Conservation (phyloP, 164 flowering plant genomes). For the Santalum album region DNA sequence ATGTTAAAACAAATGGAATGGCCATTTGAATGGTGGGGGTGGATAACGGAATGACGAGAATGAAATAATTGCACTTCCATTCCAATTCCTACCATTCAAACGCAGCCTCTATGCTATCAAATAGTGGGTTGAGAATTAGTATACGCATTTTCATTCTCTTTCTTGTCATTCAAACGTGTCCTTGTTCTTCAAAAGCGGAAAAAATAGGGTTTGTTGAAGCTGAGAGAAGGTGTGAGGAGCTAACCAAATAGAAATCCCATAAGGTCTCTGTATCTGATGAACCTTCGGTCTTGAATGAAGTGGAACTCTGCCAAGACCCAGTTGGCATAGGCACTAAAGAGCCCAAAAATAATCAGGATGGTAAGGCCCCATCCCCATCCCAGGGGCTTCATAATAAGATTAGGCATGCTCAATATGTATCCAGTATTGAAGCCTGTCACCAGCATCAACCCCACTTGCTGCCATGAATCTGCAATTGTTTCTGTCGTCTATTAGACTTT, state of each 20-base stretch:
- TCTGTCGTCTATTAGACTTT: not conserved
- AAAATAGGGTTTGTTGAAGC: too few relatives aligned
- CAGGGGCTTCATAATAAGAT: constrained; percentile 43
- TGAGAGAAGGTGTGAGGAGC: not conserved
- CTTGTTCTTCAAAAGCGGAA: too few relatives aligned
- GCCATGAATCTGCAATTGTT: constrained; percentile 50
- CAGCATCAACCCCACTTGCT: constrained; percentile 44
- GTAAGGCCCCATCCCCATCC: constrained; percentile 50
- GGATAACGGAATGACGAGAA: too few relatives aligned
- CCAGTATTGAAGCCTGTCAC: constrained; percentile 42
- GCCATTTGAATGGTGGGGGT: too few relatives aligned
- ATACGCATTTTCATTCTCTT: too few relatives aligned
- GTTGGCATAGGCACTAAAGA: constrained; percentile 33
- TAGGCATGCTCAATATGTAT: constrained; percentile 42
- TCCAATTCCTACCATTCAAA: too few relatives aligned
- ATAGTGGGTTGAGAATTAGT: too few relatives aligned
- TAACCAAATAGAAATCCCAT: constrained; percentile 45
- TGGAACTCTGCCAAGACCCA: constrained; percentile 51
- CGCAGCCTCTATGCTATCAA: too few relatives aligned
- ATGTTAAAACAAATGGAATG: too few relatives aligned
- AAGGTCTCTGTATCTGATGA: constrained; percentile 58
- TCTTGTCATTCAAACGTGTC: too few relatives aligned
- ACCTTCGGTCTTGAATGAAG: constrained; percentile 37
- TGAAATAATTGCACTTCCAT: too few relatives aligned
- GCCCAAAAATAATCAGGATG: constrained; percentile 26